Evolutionary conservation across 106 monocot genomes (phyloP).

Genomic region (Triglochin maritima): DNA sequence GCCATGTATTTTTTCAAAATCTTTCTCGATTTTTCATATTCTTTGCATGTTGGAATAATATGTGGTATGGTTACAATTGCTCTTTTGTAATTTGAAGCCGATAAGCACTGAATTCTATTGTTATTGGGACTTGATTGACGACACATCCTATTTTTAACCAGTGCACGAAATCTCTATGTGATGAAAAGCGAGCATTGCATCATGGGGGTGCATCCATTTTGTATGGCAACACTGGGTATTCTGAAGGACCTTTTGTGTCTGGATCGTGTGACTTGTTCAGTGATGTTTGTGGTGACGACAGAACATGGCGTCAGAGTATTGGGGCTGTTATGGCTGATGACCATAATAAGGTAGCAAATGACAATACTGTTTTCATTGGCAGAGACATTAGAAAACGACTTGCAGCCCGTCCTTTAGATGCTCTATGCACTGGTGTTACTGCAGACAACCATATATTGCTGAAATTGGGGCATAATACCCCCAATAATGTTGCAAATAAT

Average conservation of each 20-base stretch:
- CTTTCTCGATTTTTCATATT: too few relatives aligned
- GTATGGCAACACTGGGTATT: not conserved
- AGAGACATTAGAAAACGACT: conserved; percentile 7
- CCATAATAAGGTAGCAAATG: conserved; percentile 8
- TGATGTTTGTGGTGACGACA: conserved; percentile 60
- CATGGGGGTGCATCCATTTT: not conserved
- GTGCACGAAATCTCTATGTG: not conserved
- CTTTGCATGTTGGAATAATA: too few relatives aligned
- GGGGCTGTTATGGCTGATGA: conserved; percentile 14
- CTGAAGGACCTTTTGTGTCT: conserved; percentile 20
- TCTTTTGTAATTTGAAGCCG: too few relatives aligned
- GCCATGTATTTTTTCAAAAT: too few relatives aligned
- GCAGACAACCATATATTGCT: too few relatives aligned
- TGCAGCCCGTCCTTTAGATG: conserved; percentile 2
- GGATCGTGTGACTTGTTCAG: conserved; percentile 62
- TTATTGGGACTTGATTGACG: too few relatives aligned
- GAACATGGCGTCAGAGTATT: conserved; percentile 29
- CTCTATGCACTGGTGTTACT: not conserved
- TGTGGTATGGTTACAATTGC: too few relatives aligned
- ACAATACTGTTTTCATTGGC: conserved; percentile 11
- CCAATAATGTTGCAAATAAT: conserved; percentile 16
- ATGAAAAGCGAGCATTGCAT: conserved; percentile 1
- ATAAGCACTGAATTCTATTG: too few relatives aligned
- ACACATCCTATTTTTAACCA: too few relatives aligned
- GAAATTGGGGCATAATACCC: too few relatives aligned